Base-by-base conservation (phyloP, 192 early-diverging fungal genomes). In the Cetraspora pellucida region DNA sequence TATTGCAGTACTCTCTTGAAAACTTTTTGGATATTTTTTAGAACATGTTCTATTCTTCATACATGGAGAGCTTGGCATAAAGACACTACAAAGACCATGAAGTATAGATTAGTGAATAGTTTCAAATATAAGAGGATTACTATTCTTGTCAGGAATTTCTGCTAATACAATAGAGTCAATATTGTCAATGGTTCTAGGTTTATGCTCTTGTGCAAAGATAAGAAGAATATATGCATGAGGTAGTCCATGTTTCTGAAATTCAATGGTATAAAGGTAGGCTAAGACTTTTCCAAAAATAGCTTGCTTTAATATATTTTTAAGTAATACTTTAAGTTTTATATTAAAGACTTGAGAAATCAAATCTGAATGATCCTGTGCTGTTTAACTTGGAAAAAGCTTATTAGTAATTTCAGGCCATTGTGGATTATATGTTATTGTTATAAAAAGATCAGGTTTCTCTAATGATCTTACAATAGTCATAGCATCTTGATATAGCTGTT, bases 201-300 rank as follows among this genome's bases (percentile, higher is more conserved):
- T 84, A 52, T 74, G 10, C 2, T 13, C 14, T 13, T 65, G 27
- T 30, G 70, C 47, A 25, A 82, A 21, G 37, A 82, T 82, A 8
- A 81, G 70, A 1, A 82, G 74, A 14, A 85, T 81, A 30, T 85
- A 81, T 3, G 67, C 79, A 72, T 85, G 84, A 70, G 81, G 80
- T 13, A 85, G 31, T 19, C 81, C 83, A 13, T 81, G 72, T 30
- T 82, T 85, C 47, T 82, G 81, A 60, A 82, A 85, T 46, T 37
- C 31, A 5, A 37, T 37, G 5, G 31, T 37, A 5, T 37, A 37
- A 37, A 37, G 31, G 31, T 37, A 67, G 11, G 64, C 81, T 9
- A 81, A 57, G 2, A 80, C 78, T 50, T 70, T 80, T 19, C 82
- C 78, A 43, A 79, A 37, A 37, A 37, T 5, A 30, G 69, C 0